Evolutionary conservation across 192 early-diverging fungal species (phyloP), one percentile per base, ranked within the genome.

Genomic region (Coemansia sp.): DNA sequence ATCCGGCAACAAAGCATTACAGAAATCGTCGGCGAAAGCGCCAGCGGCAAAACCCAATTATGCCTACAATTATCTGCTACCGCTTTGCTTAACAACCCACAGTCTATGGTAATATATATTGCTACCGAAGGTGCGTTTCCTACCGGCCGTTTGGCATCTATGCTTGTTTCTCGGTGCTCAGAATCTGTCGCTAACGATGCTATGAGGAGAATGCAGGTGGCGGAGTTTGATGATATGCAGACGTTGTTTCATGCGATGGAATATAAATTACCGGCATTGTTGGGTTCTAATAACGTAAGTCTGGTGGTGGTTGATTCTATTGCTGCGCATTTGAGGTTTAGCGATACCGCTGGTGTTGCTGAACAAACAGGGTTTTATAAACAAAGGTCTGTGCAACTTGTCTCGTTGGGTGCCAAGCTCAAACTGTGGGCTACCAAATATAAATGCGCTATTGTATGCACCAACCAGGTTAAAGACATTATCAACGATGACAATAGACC

Each of bases 271-370:
- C 89, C 89, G 5, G 82, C 80, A 2, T 69, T 94, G 12, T 50
- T 92, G 31, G 63, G 69, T 22, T 65, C 69, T 4, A 78, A 83
- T 22, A 67, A 73, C 2, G 83, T 94, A 32, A 73, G 85, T n/a
- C 70, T 96, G 42, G 73, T 98, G 18, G 85, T 95, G 7, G 85
- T 98, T 34, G 96, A 98, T 72, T 93, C 93, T 0, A 90, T 98
- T 22, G 85, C 92, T 5, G 89, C 91, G 8, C 87, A 89, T 40
- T 88, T 93, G 52, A 60, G 70, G 14, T 75, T 58, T 28, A 58
- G 32, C 48, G 71, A 25, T 25, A 25, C 61, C 55, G 68, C 54
- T 4, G 56, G 48, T 52, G 48, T 48, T 20, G 0, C 42, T 16
- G 18, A 51, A 54, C 2, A 48, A 51, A 6, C 63, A 75, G 28